phyloP scores from a whole-genome alignment of 1,284 basidiomycete genomes.

The Grifola frondosa region DNA sequence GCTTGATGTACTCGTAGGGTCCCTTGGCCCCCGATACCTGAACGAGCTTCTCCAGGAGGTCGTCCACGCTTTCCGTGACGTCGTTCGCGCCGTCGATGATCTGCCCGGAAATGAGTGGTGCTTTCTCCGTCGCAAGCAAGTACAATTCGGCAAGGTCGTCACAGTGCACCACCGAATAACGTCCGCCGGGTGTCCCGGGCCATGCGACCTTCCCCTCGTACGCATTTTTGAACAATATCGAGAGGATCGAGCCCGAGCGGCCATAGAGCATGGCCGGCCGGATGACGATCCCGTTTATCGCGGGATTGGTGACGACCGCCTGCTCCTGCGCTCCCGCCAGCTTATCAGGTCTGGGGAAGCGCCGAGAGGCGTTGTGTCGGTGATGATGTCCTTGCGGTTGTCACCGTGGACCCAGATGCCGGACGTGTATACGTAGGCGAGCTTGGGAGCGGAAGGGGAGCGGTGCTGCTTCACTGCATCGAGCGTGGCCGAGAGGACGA shows the following conservation, averaged over 20 bases:
- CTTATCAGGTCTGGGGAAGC: conserved; percentile 30
- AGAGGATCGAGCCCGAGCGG: conserved; percentile 41
- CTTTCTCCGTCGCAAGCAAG: conserved; percentile 43
- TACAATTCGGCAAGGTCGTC: conserved; percentile 55
- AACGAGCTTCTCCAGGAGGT: conserved; percentile 42
- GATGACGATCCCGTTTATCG: conserved; percentile 50
- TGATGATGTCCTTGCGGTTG: conserved; percentile 32
- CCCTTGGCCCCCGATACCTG: conserved; percentile 40
- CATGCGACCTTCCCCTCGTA: conserved; percentile 36
- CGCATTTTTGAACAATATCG: conserved; percentile 39
- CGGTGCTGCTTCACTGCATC: conserved; percentile 29
- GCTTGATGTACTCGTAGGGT: conserved; percentile 32
- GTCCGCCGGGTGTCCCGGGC: conserved; percentile 41
- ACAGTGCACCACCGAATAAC: conserved; percentile 44
- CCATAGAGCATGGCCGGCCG: conserved; percentile 51
- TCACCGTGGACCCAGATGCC: conserved; percentile 50
- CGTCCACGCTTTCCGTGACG: conserved; percentile 43
- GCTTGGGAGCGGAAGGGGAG: conserved; percentile 36
- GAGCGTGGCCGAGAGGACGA: conserved; percentile 37
- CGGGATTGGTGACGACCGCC: conserved; percentile 29
- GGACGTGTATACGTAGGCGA: conserved; percentile 52
- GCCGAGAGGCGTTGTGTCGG: conserved; percentile 37
- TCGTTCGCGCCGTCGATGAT: conserved; percentile 49
- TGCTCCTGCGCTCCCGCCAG: conserved; percentile 41
- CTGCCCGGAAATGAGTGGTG: conserved; percentile 37